Percentiles rank a stretch among this genome's conserved stretches.
Evolutionary conservation across 805 yeast species (phyloP).

Genomic region (Priceomyces carsonii): DNA sequence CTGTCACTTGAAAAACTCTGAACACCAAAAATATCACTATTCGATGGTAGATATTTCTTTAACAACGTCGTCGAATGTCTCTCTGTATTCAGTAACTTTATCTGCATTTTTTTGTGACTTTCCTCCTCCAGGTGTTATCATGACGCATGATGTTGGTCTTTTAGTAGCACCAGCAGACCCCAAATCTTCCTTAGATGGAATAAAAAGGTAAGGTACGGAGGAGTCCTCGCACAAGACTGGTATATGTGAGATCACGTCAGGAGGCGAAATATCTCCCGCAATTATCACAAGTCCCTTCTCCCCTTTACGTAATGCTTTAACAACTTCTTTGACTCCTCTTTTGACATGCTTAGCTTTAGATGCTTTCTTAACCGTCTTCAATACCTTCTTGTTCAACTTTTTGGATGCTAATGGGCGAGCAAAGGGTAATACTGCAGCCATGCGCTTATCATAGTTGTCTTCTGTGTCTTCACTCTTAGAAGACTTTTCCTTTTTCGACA

Average conservation of each 20-base stretch:
- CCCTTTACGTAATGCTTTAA: constrained; percentile 95
- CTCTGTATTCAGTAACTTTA: constrained; percentile 82
- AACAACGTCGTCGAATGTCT: constrained; percentile 87
- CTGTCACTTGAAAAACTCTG: no score
- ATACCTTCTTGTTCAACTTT: constrained; percentile 90
- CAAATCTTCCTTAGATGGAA: constrained; percentile 96
- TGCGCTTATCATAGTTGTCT: constrained; percentile 89
- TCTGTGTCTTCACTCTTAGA: constrained; percentile 44
- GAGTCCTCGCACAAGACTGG: constrained; percentile 97
- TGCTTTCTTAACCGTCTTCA: constrained; percentile 96
- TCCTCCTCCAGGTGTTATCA: constrained; percentile 96
- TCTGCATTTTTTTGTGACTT: constrained; percentile 73
- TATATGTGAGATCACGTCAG: constrained; percentile 94
- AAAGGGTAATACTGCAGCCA: constrained; percentile 88
- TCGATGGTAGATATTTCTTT: constrained; percentile 70
- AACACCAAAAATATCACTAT: constrained; percentile 11
- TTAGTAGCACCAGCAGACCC: constrained; percentile 99
- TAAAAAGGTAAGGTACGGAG: constrained; percentile 86
- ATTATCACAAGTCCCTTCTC: constrained; percentile 94
- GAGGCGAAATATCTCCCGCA: constrained; percentile 98
- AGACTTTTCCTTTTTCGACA: constrained; percentile 51
- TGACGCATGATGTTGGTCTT: constrained; percentile 97
- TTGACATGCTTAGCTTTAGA: constrained; percentile 97
- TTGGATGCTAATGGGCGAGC: constrained; percentile 95
- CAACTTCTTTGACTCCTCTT: constrained; percentile 99